These are phyloP conservation scores for Naganishia sp. DNA, from an alignment of 1,284 basidiomycete genomes.

Conservation along the genomic window DNA sequence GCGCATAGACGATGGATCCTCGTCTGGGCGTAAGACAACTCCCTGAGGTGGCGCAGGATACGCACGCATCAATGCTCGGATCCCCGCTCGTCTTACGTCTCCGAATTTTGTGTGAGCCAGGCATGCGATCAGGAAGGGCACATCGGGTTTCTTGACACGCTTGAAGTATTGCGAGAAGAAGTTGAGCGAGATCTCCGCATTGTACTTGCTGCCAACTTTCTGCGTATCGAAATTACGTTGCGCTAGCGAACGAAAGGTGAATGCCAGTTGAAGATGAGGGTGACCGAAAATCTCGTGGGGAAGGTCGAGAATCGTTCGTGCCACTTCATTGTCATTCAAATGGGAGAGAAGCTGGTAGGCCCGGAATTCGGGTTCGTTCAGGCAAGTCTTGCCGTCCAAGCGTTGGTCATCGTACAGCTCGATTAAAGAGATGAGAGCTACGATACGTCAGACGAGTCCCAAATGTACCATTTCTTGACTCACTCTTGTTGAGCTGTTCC, in stretches of 20 bases:
- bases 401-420: slow-evolving; percentile 72
- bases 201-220: slow-evolving; percentile 57
- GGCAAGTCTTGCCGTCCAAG: slow-evolving; percentile 64
- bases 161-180: slow-evolving; percentile 63
- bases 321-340: slow-evolving; percentile 77
- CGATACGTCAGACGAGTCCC: too few relatives aligned
- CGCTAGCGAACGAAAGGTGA: slow-evolving; percentile 74
- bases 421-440: slow-evolving; percentile 13
- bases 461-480: too few relatives aligned
- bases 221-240: slow-evolving; percentile 70
- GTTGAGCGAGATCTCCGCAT: slow-evolving; percentile 59
- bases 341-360: slow-evolving; percentile 92
- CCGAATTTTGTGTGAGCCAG: slow-evolving; percentile 59
- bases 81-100: slow-evolving; percentile 57
- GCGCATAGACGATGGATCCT: slow-evolving; percentile 41
- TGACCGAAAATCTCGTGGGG: slow-evolving; percentile 69
- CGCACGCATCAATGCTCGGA: slow-evolving; percentile 56
- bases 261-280: slow-evolving; percentile 77
- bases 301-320: slow-evolving; percentile 69
- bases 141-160: slow-evolving; percentile 48
- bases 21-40: slow-evolving; percentile 45
- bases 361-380: slow-evolving; percentile 91
- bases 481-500: slow-evolving; percentile 86
- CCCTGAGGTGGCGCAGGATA: slow-evolving; percentile 53
- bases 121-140: slow-evolving; percentile 59